Conservation (phyloP, 2,329 filamentous ascomycete species). For the Fusarium sacchari region DNA sequence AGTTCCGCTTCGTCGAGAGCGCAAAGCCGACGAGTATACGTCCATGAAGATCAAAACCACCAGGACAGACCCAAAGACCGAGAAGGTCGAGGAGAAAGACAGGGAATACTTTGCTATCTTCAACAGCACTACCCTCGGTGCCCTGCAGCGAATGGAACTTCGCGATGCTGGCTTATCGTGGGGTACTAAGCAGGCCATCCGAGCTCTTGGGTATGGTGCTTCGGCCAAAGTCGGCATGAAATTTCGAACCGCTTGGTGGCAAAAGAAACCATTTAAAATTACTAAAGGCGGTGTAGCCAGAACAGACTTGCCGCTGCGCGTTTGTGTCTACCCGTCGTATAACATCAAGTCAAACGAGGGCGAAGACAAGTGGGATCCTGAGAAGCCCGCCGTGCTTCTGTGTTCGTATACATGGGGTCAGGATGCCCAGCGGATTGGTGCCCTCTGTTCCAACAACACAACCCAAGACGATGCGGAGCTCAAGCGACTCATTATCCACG, state of each 20-base stretch:
- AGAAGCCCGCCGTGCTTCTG: background rate
- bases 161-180: background rate
- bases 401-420: background rate
- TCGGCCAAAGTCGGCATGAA: background rate
- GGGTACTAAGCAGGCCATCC: background rate
- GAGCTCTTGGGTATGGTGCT: background rate
- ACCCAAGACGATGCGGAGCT: background rate
- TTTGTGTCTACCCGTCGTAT: background rate
- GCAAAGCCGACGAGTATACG: accelerated
- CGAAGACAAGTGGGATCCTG: background rate
- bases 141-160: background rate
- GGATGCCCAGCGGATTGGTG: background rate
- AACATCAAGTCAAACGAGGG: background rate
- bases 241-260: background rate
- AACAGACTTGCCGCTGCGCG: background rate
- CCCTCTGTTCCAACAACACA: background rate
- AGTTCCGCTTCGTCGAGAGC: background rate
- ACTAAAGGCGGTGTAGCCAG: accelerated
- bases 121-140: background rate
- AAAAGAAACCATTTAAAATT: accelerated
- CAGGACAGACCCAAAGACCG: background rate
- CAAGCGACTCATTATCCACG: background rate
- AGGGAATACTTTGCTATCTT: background rate
- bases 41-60: background rate
- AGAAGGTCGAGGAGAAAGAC: background rate